Percentiles rank a stretch among this genome's conserved stretches.
Conservation (phyloP, 495 filamentous ascomycete species). For the Bathelium albidoporum region DNA sequence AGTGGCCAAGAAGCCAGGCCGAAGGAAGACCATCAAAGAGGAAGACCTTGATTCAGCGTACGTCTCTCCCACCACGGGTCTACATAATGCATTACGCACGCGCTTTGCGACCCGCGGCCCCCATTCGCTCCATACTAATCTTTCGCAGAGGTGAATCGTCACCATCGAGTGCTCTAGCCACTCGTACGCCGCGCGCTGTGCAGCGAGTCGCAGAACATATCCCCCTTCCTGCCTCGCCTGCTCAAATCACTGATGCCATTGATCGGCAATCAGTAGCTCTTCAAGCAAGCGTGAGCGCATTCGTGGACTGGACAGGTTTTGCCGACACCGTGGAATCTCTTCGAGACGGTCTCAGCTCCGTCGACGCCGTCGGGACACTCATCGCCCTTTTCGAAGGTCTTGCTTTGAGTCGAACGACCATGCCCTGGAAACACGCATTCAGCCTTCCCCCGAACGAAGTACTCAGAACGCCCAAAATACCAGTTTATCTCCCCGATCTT, state of each 20-base stretch:
- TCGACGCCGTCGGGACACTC: conserved; percentile 48
- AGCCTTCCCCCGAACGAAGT: conserved; percentile 38
- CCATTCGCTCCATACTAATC: neutral
- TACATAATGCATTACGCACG: conserved; percentile 5
- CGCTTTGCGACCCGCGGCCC: neutral
- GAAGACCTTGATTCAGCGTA: conserved; percentile 37
- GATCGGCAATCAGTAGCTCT: conserved; percentile 61
- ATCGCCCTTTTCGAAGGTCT: conserved; percentile 47
- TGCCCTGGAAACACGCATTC: conserved; percentile 60
- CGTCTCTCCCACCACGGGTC: conserved; percentile 18
- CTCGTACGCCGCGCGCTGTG: conserved; percentile 48
- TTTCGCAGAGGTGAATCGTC: conserved; percentile 2
- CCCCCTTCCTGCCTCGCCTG: conserved; percentile 71
- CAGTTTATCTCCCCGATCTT: conserved; percentile 65
- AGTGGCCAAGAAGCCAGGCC: conserved; percentile 29
- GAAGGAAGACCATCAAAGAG: conserved; percentile 32
- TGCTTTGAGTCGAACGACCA: conserved; percentile 48
- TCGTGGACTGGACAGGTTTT: conserved; percentile 38
- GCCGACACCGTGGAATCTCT: conserved; percentile 45
- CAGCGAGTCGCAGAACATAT: conserved; percentile 43
- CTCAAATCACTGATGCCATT: conserved; percentile 71
- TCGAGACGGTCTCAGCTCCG: conserved; percentile 30
- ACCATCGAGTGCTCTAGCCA: conserved; percentile 17
- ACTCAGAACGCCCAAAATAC: conserved; percentile 37
- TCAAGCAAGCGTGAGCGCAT: conserved; percentile 39